Evolutionary conservation across 1,284 basidiomycete genomes (phyloP), one percentile per base, ranked within the genome.

Genomic region (Mycosarcoma maydis): DNA sequence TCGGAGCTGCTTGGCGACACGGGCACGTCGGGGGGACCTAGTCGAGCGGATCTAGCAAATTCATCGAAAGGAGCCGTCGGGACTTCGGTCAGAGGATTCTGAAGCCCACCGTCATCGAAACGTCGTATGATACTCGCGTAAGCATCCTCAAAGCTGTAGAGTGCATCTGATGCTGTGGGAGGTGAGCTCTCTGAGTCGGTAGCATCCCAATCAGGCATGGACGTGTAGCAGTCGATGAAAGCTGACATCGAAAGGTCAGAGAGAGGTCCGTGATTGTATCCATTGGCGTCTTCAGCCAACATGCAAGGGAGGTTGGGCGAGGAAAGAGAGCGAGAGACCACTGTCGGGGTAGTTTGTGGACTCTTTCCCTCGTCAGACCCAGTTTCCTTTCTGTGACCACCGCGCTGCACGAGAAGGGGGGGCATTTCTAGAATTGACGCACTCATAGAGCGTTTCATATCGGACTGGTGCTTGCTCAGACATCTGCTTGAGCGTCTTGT

Each of bases 1-100:
- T 55, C 62, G 42, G 22, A 45, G 51, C 37, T 42, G 56, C 55
- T 49, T 50, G 62, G 62, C 51, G 62, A 66, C 50, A 58, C 43
- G 33, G 62, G 62, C 9, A 66, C 56, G 29, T 66, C 62, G 5
- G 58, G 39, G 22, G 16, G 13, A 17, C 27, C 46, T 4, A 34
- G 30, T 13, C 52, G 39, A 8, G 47, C 47, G n/a, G 46, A 34
- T 13, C 39, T 13, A 10, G 39, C 30, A 6, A 10, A 17, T 8
- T 36, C 38, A 6, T 55, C 52, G 13, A 55, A 14, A 1, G 47
- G 32, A 2, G 47, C 52, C 8, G 42, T 42, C 2, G 47, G 51
- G 8, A 55, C 38, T 0, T 6, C 7, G 0, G 49, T 17, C 3
- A 52, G 24, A 0, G 47, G 48, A 13, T 38, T 39, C 4, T 24